Percentiles rank a stretch among this genome's conserved stretches.
Evolutionary conservation across 2,329 filamentous ascomycete genomes (phyloP).

Genomic region (Spiromastix sp.): DNA sequence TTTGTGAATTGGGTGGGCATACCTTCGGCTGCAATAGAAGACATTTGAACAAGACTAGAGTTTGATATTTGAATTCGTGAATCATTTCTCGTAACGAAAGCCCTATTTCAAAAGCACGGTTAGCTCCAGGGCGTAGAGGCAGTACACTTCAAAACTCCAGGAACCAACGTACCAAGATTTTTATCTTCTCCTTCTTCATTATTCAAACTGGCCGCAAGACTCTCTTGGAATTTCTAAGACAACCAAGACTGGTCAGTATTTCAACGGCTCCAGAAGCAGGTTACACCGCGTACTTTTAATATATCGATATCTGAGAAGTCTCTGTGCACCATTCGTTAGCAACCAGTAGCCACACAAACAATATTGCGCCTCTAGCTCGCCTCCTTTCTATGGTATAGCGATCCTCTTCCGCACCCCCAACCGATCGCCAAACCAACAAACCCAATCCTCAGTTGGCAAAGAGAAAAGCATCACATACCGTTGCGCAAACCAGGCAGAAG

Average conservation of each 20-base stretch:
- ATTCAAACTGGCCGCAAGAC: constrained; percentile 50
- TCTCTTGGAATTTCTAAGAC: constrained; percentile 82
- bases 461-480: constrained; percentile 37
- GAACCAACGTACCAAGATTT: constrained; percentile 62
- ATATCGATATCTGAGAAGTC: constrained; percentile 92
- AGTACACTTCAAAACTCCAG: background rate
- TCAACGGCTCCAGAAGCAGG: too few species aligned
- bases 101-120: constrained; percentile 31
- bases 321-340: too few species aligned
- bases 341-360: too few species aligned
- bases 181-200: constrained; percentile 67
- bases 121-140: constrained; percentile 1
- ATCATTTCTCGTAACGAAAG: constrained; percentile 80
- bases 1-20: constrained; percentile 8
- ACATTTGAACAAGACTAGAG: constrained; percentile 86
- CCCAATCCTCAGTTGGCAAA: constrained; percentile 1
- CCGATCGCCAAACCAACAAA: too few species aligned
- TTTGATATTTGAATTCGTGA: constrained; percentile 90
- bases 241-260: too few species aligned
- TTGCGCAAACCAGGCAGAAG: constrained; percentile 93
- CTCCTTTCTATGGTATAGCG: too few species aligned
- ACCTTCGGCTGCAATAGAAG: constrained; percentile 92
- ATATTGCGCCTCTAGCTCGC: too few species aligned
- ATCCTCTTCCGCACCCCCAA: too few species aligned
- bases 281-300: constrained; percentile 52